Evolutionary conservation across 2,329 filamentous ascomycete genomes (phyloP).

Genomic region (Colletotrichum sublineola): DNA sequence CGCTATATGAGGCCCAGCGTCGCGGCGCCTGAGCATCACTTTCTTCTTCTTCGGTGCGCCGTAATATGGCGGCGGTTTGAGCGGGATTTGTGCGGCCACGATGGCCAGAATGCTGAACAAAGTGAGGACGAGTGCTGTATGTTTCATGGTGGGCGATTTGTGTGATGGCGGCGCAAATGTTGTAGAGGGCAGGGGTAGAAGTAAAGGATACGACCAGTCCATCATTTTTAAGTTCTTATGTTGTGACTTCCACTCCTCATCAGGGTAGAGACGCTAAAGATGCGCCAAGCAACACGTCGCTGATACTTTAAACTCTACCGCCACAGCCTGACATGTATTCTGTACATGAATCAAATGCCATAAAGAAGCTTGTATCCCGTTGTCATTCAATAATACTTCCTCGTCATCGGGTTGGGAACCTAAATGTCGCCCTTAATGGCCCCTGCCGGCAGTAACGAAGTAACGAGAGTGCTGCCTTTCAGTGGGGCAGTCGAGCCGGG

Average conservation of each 20-base stretch:
- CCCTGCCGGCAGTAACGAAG: neutral
- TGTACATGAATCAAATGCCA: neutral
- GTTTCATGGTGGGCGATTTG: neutral
- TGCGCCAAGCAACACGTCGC: neutral
- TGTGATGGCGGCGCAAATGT: too few species aligned
- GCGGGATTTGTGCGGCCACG: neutral
- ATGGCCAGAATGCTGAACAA: neutral
- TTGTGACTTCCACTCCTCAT: neutral
- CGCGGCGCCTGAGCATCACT: neutral
- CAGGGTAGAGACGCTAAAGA: neutral
- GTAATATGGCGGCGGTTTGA: conserved; percentile 1
- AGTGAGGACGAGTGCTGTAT: neutral
- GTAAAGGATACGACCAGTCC: too few species aligned
- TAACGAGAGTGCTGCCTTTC: neutral
- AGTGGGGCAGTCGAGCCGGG: conserved; percentile 1
- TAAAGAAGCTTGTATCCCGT: neutral
- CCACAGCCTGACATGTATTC: neutral
- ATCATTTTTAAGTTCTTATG: neutral
- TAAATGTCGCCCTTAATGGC: neutral
- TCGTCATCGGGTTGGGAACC: neutral
- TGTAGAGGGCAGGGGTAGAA: neutral
- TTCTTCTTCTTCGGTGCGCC: conserved; percentile 8
- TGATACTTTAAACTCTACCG: neutral
- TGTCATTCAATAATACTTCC: too few species aligned
- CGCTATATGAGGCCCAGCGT: neutral